phyloP scores from a whole-genome alignment of 2,329 filamentous ascomycete species.

The Cordyceps cicadae region DNA sequence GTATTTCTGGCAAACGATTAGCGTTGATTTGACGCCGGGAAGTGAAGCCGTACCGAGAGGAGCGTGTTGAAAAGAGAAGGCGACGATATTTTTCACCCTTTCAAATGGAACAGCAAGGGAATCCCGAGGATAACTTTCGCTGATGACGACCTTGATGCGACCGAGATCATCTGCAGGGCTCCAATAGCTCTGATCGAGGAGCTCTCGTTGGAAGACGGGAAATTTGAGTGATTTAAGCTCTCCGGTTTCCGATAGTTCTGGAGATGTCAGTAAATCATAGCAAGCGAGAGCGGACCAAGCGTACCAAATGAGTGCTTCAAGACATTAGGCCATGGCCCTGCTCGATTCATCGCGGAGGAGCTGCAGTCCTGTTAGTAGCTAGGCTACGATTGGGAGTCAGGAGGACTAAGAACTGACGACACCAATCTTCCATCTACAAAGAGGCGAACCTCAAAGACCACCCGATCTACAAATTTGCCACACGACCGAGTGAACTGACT shows the following conservation, averaged over 20 bases:
- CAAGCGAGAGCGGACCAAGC: not conserved
- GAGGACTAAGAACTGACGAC: conserved; percentile 39
- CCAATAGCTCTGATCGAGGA: conserved; percentile 64
- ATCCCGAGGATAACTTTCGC: conserved; percentile 59
- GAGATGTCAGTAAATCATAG: not conserved
- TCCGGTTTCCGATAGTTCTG: conserved; percentile 47
- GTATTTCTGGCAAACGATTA: conserved; percentile 41
- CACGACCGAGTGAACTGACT: conserved; percentile 49
- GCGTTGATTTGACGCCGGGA: not conserved
- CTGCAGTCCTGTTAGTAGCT: conserved; percentile 25
- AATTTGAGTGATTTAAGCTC: conserved; percentile 59
- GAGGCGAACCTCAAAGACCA: conserved; percentile 58
- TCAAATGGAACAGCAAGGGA: conserved; percentile 49
- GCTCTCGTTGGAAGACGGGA: conserved; percentile 60
- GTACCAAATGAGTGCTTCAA: conserved; percentile 38
- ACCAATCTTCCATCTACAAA: conserved; percentile 59
- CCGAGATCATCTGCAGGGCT: conserved; percentile 62
- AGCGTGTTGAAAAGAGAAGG: conserved; percentile 80
- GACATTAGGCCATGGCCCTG: conserved; percentile 42
- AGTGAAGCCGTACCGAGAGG: conserved; percentile 52
- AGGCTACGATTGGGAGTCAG: not conserved
- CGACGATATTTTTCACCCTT: conserved; percentile 61
- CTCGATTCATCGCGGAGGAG: conserved; percentile 45
- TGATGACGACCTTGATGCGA: conserved; percentile 67
- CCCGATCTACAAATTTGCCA: conserved; percentile 46